Evolutionary conservation across 441 rosid genomes (phyloP).

Genomic region (Theobroma grandiflorum): DNA sequence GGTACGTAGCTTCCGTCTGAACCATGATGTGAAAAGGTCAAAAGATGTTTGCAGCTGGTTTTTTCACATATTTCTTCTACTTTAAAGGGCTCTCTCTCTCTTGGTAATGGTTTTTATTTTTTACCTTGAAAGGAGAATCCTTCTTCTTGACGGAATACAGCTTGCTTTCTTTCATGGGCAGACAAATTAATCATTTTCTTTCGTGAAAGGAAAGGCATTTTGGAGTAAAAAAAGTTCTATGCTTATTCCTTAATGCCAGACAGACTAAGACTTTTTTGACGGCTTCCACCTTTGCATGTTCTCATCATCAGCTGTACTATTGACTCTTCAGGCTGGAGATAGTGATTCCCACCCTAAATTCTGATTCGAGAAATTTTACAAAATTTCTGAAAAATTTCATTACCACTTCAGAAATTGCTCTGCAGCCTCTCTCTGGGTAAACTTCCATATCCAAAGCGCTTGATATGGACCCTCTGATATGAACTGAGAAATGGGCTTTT

Average conservation of each 20-base stretch:
- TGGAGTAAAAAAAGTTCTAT: constrained; percentile 5
- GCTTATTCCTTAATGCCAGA: constrained; percentile 15
- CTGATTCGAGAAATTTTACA: not conserved
- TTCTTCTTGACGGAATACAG: constrained; percentile 27
- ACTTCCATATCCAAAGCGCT: not conserved
- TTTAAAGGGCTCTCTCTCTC: not conserved
- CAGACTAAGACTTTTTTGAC: not conserved
- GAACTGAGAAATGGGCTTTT: not conserved
- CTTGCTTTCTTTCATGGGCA: constrained; percentile 28
- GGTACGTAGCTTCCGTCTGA: constrained; percentile 18
- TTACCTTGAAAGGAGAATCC: constrained; percentile 18
- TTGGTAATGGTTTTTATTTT: not conserved
- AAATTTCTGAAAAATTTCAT: not conserved
- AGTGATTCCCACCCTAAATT: not conserved
- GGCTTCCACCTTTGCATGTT: not conserved
- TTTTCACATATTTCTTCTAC: not conserved
- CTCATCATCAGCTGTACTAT: not conserved
- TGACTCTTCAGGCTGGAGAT: not conserved
- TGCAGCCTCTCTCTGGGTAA: not conserved
- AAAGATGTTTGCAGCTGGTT: not conserved
- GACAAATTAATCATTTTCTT: constrained; percentile 31
- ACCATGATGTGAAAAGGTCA: constrained; percentile 18
- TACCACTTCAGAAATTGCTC: not conserved
- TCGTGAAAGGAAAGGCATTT: constrained; percentile 32
- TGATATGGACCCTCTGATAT: not conserved